A percentile compares a stretch with the other conserved stretches of the same genome.
Evolutionary conservation across 164 flowering plant species (phyloP).

Genomic region (Sextonia rubra): DNA sequence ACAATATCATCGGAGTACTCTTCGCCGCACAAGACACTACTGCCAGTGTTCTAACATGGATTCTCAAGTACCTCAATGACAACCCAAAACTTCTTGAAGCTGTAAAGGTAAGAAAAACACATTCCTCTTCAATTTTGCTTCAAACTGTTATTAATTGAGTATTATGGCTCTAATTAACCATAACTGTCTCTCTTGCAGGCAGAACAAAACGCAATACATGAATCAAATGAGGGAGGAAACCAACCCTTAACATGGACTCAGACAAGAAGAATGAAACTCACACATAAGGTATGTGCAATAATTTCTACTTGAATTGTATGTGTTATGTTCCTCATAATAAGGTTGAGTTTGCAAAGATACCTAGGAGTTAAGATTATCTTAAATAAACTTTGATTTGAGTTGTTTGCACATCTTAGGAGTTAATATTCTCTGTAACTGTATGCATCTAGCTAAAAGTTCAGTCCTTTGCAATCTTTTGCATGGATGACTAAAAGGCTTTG

Average conservation of each 20-base stretch:
- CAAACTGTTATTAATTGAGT: neutral
- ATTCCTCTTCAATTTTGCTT: neutral
- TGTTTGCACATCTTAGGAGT: neutral
- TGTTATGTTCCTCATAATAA: no score
- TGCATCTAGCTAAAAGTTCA: no score
- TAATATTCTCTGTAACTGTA: neutral
- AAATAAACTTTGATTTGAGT: no score
- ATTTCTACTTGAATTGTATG: neutral
- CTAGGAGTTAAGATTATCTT: no score
- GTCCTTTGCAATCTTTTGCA: neutral
- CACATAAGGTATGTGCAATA: constrained; percentile 41
- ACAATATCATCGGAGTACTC: constrained; percentile 82
- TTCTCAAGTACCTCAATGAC: constrained; percentile 81
- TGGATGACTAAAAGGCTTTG: neutral
- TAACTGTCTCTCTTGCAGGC: constrained; percentile 35
- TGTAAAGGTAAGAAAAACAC: constrained; percentile 47
- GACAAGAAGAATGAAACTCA: constrained; percentile 71
- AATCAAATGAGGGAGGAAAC: constrained; percentile 31
- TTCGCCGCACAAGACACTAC: constrained; percentile 97
- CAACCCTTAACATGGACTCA: constrained; percentile 58
- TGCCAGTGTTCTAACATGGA: constrained; percentile 89
- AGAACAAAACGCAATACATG: constrained; percentile 55
- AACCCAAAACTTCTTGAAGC: constrained; percentile 64
- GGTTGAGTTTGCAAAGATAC: no score
- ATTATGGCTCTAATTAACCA: neutral